Evolutionary conservation across 176 grass and related monocot species (phyloP).

Genomic region (Pontederia crassipes): DNA sequence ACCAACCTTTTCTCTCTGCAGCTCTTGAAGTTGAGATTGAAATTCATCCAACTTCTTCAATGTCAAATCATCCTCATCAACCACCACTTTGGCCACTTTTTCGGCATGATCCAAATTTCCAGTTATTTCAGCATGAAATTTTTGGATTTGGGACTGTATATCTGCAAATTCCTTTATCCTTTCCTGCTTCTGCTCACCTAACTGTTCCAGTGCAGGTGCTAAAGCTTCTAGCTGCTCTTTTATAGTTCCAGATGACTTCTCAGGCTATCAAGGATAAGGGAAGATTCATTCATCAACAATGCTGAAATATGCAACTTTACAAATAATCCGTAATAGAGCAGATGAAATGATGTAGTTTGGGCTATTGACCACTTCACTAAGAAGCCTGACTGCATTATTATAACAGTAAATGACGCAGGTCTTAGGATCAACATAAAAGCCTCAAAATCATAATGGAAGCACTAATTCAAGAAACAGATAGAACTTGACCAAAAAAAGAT

Average conservation of each 20-base stretch:
- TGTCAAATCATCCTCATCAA: constrained; percentile 82
- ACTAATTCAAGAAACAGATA: too few relatives aligned
- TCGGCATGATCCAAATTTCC: constrained; percentile 59
- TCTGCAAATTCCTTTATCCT: constrained; percentile 63
- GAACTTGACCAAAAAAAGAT: too few relatives aligned
- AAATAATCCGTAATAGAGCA: not conserved
- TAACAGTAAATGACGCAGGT: too few relatives aligned
- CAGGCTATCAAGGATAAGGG: constrained; percentile 40
- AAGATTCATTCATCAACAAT: not conserved
- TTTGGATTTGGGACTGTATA: constrained; percentile 75
- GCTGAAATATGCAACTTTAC: not conserved
- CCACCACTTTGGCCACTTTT: constrained; percentile 52
- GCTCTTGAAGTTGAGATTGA: constrained; percentile 69
- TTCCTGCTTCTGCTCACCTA: constrained; percentile 80
- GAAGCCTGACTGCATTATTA: too few relatives aligned
- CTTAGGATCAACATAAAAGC: too few relatives aligned
- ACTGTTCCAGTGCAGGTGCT: constrained; percentile 68
- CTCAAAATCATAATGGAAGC: too few relatives aligned
- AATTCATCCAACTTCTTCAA: constrained; percentile 82
- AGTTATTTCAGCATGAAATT: constrained; percentile 87
- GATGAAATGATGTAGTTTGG: not conserved
- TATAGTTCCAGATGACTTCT: constrained; percentile 86
- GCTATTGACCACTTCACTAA: too few relatives aligned
- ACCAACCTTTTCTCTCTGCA: constrained; percentile 97
- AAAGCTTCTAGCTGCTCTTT: constrained; percentile 88